Percentiles rank a stretch among this genome's conserved stretches.
These are phyloP conservation scores for Ophidiomyces ophidiicola DNA, from an alignment of 2,329 filamentous ascomycete genomes.

Conservation along the genomic window DNA sequence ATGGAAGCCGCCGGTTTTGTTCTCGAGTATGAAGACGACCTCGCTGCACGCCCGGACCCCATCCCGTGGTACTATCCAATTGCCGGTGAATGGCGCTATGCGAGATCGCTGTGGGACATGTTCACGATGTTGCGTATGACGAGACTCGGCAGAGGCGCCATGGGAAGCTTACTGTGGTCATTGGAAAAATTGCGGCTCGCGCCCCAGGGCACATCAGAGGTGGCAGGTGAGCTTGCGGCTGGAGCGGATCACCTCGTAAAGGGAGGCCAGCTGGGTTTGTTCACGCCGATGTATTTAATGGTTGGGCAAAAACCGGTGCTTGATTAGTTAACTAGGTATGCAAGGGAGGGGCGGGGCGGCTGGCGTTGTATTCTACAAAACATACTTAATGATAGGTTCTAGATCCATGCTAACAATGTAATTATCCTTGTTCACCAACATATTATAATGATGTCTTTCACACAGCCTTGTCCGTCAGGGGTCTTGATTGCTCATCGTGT, in stretches of 20 bases:
- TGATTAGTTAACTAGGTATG: no score
- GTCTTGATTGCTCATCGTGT: no score
- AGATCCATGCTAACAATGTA: no score
- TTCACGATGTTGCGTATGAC: constrained; percentile 12
- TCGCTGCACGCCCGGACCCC: constrained; percentile 15
- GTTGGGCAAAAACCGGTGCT: constrained; percentile 6
- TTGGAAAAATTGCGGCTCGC: constrained; percentile 14
- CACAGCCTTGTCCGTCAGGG: no score
- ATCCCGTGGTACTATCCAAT: constrained; percentile 20
- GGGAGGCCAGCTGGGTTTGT: not conserved
- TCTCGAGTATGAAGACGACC: constrained; percentile 20
- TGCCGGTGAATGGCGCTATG: constrained; percentile 13
- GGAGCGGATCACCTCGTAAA: constrained; percentile 12
- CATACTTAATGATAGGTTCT: no score
- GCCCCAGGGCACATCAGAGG: constrained; percentile 12
- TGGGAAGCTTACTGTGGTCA: constrained; percentile 11
- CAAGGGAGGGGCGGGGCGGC: no score
- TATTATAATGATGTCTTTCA: no score
- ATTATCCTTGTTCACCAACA: no score
- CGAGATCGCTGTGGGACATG: constrained; percentile 14
- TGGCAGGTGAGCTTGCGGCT: constrained; percentile 14
- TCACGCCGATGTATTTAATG: constrained; percentile 6
- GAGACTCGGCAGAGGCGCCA: not conserved
- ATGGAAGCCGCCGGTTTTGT: constrained; percentile 20
- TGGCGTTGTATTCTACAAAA: no score